Evolutionary conservation across 768 basidiomycete genomes (phyloP).

Genomic region (Trametes cubensis): DNA sequence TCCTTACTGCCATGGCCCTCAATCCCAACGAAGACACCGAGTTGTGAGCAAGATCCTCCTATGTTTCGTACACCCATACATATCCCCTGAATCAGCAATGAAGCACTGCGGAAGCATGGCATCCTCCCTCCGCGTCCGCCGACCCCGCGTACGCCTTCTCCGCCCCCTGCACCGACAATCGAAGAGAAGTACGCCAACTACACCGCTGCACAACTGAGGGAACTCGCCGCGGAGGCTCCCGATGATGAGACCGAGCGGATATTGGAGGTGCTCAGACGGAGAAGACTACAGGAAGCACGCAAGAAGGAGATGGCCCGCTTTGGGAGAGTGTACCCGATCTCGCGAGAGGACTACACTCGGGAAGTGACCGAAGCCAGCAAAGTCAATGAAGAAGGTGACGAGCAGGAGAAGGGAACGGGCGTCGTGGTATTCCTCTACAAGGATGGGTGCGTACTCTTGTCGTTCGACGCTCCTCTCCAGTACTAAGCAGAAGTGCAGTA

Average conservation of each 20-base stretch:
- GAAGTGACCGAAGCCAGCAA: conserved; percentile 95
- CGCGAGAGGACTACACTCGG: conserved; percentile 89
- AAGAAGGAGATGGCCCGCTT: conserved; percentile 66
- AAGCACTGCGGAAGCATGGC: conserved; percentile 89
- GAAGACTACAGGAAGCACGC: conserved; percentile 65
- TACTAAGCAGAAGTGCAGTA: conserved; percentile 45
- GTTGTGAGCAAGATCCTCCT: conserved; percentile 62
- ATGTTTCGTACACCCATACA: conserved; percentile 9
- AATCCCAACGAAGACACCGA: conserved; percentile 94
- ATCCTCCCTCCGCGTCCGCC: conserved; percentile 79
- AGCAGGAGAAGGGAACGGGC: conserved; percentile 77
- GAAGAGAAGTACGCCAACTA: conserved; percentile 68
- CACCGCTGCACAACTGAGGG: conserved; percentile 61
- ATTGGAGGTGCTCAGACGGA: conserved; percentile 65
- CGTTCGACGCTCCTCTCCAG: not conserved
- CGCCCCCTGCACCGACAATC: conserved; percentile 75
- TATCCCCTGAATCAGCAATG: conserved; percentile 63
- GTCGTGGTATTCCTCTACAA: conserved; percentile 96
- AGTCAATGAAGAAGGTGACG: conserved; percentile 63
- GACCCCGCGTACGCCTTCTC: conserved; percentile 76
- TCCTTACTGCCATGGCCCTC: conserved; percentile 50
- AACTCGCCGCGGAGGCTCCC: conserved; percentile 69
- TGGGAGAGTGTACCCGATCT: conserved; percentile 85
- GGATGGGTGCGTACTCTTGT: conserved; percentile 67
- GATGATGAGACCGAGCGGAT: conserved; percentile 79